These are phyloP conservation scores for Trichoderma brevicompactum DNA, from an alignment of 2,329 filamentous ascomycete genomes.

Conservation along the genomic window DNA sequence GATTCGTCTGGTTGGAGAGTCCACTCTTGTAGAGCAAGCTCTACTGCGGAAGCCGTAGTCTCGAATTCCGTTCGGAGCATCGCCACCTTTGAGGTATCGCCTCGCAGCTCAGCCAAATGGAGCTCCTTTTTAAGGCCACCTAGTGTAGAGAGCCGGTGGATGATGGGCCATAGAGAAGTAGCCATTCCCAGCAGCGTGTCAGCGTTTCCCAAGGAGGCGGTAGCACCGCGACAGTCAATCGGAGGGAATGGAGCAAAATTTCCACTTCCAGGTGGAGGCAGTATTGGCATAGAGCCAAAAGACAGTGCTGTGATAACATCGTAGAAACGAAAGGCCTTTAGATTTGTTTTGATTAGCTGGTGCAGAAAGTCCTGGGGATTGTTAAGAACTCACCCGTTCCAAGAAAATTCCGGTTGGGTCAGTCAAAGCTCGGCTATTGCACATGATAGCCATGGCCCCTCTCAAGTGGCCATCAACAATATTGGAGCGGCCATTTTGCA, in stretches of 20 bases:
- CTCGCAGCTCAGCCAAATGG: constrained; percentile 48
- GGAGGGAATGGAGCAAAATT: constrained; percentile 53
- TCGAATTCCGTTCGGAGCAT: constrained; percentile 57
- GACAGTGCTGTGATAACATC: constrained; percentile 68
- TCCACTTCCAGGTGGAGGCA: constrained; percentile 53
- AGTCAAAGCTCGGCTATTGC: constrained; percentile 48
- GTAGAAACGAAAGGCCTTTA: constrained; percentile 66
- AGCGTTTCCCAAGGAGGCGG: constrained; percentile 56
- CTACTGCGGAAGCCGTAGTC: constrained; percentile 58
- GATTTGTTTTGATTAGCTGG: constrained; percentile 34
- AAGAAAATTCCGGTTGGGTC: constrained; percentile 62
- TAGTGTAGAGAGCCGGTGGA: constrained; percentile 63
- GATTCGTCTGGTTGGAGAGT: constrained; percentile 51
- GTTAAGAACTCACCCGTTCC: constrained; percentile 53
- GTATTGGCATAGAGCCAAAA: constrained; percentile 61
- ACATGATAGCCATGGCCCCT: constrained; percentile 66
- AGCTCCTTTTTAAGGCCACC: constrained; percentile 57
- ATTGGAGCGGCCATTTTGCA: constrained; percentile 62
- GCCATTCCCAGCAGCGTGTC: constrained; percentile 65
- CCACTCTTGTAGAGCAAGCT: constrained; percentile 60
- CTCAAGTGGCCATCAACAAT: constrained; percentile 65
- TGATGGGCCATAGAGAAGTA: constrained; percentile 66
- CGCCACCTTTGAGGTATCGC: constrained; percentile 50
- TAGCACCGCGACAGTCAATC: constrained; percentile 49
- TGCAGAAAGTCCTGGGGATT: too few species aligned